These are phyloP conservation scores for Lentinula boryana DNA, from an alignment of 768 basidiomycete genomes.

Conservation along the genomic window DNA sequence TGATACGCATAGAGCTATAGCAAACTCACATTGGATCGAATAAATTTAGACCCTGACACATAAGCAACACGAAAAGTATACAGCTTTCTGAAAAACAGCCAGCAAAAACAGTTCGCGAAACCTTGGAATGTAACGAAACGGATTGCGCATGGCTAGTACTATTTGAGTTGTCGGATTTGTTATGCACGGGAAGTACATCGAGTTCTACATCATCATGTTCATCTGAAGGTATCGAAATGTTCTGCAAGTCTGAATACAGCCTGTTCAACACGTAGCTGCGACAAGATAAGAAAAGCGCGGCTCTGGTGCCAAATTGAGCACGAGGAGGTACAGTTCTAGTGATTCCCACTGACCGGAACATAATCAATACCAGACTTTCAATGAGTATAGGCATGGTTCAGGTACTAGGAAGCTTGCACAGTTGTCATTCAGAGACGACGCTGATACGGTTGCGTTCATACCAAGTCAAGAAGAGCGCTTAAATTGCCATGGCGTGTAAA, in stretches of 20 bases:
- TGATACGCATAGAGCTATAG: background rate
- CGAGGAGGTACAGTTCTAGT: background rate
- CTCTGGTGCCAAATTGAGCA: conserved; percentile 23
- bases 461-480: background rate
- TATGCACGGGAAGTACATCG: conserved; percentile 31
- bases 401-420: background rate
- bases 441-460: background rate
- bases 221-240: conserved; percentile 25
- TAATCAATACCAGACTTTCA: conserved; percentile 3
- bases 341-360: background rate
- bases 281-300: conserved; percentile 49
- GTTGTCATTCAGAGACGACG: background rate
- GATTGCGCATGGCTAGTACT: conserved; percentile 4
- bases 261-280: conserved; percentile 51
- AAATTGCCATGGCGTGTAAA: too few relatives aligned
- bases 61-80: conserved; percentile 63
- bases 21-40: conserved; percentile 42
- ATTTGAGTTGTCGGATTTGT: conserved; percentile 19
- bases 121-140: conserved; percentile 40
- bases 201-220: conserved; percentile 29
- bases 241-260: conserved; percentile 55
- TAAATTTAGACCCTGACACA: conserved; percentile 59
- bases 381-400: conserved; percentile 2
- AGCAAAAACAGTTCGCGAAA: conserved; percentile 59
- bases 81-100: conserved; percentile 72